These are phyloP conservation scores for Torulaspora indica DNA, from an alignment of 805 yeast genomes.

Conservation along the genomic window DNA sequence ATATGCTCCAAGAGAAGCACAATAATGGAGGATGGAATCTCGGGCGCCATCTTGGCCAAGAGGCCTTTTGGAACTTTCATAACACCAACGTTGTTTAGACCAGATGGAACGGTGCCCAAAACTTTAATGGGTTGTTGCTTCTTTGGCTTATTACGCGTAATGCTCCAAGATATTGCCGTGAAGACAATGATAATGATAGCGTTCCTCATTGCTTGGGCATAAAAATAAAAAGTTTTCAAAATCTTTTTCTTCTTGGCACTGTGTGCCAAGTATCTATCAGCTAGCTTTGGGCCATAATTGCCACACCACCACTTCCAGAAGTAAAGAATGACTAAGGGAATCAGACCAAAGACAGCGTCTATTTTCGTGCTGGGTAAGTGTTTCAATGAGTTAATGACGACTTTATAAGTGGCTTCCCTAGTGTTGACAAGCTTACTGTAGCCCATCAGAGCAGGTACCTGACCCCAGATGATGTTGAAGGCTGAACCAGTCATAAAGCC, in stretches of 20 bases:
- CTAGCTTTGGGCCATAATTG: conserved; percentile 49
- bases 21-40: conserved; percentile 80
- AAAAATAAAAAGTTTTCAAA: conserved; percentile 51
- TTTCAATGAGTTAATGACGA: conserved; percentile 67
- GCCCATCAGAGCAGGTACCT: conserved; percentile 84
- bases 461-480: conserved; percentile 73
- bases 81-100: conserved; percentile 71
- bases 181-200: conserved; percentile 78
- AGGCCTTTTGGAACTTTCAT: conserved; percentile 61
- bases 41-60: conserved; percentile 57
- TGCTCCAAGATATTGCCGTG: conserved; percentile 77
- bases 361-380: conserved; percentile 60
- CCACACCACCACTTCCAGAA: conserved; percentile 63
- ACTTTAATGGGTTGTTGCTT: conserved; percentile 44
- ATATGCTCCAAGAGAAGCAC: conserved; percentile 85
- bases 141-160: conserved; percentile 49
- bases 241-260: conserved; percentile 17
- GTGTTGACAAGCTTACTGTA: conserved; percentile 62
- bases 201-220: conserved; percentile 68
- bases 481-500: conserved; percentile 97
- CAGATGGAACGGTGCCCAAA: conserved; percentile 77
- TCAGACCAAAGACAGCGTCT: conserved; percentile 88
- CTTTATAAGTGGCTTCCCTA: conserved; percentile 62
- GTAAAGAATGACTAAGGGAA: conserved; percentile 67
- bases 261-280: conserved; percentile 45